Evolutionary conservation across 306 rosid genomes (phyloP), one percentile per base, ranked within the genome.

Genomic region (Gleditsia sinensis): DNA sequence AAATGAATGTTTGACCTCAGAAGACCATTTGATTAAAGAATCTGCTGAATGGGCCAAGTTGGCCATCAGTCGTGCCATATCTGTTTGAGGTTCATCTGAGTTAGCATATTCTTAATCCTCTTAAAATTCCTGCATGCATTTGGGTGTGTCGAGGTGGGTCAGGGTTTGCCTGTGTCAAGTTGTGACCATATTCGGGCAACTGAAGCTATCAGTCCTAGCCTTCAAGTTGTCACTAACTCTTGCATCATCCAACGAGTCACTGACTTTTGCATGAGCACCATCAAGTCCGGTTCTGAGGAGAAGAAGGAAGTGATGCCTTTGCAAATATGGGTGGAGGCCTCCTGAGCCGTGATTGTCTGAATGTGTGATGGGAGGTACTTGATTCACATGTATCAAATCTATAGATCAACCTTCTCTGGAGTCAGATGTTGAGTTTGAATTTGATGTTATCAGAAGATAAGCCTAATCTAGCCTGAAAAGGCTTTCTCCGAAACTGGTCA

Each of bases 21-120:
- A 92, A 51, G 98, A 92, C 77, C 83, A 85, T 84, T 72, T 90
- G 86, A 90, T 92, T 64, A 92, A 88, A 77, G 92, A 90, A 83
- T 92, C 96, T 72, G 98, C 98, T 75, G 94, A 92, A 80, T 92
- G 98, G 98, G 98, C 98, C 78, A 88, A 80, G 89, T 85, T 85
- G 91, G 98, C 98, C 67, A 92, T 92, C 69, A 84, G 19, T 64
- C 98, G 98, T 33, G 94, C 94, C 51, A 90, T 92, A 80, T 86
- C 98, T 82, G 90, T 90, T 78, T 92, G 90, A 91, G 86, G 82
- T 55, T 68, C 87, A 73, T 76, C 71, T 30, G 80, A 56, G 48
- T 80, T 74, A 76, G 83, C 78, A 74, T 72, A 64, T 82, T 77
- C 69, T 69, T 75, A 78, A 63, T 72, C 83, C 74, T 70, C 58